Base-by-base conservation (phyloP, 176 grass and related monocot genomes). In the Cocos nucifera region DNA sequence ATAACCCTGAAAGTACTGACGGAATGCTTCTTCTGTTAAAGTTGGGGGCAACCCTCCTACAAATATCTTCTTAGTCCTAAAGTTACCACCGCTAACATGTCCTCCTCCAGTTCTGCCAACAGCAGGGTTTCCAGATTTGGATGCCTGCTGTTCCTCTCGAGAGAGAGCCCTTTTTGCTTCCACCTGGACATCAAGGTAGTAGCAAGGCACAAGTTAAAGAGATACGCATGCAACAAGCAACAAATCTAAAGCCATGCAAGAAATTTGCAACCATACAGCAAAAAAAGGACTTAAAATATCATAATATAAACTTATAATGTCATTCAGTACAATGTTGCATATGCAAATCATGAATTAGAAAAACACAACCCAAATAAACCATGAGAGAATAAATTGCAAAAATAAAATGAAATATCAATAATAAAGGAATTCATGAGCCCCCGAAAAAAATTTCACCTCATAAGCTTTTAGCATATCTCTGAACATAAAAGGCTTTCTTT, bases 111-210 rank as follows among this genome's bases (percentile, higher is more conserved):
- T 48, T 52, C 87, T 82, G 49, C 78, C 78, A 4, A 17, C 64
- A 57, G 51, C 71, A 67, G 84, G 88, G 71, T 92, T 98, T 17
- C 70, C 63, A 16, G 77, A 71, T 75, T 86, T 93, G 2, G 79
- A 63, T 6, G 88, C 82, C 71, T 98, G 94, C 73, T 98, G 94
- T 65, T 98, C 94, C 77, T 98, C 94, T 39, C 94, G 75, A 19
- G 94, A 93, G 29, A 98, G 80, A 27, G 94, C 94, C 55, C 81
- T 79, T 83, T 98, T 98, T 50, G 89, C 94, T 76, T 98, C 94
- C 20, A 98, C 94, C 94, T 98, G 61, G 39, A 53, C 67, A 57
- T 77, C 25, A 84, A 76, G 55, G n/a, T n/a, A 74, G 19, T 5
- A 32, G 20, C 30, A 84, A 76, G 55, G n/a, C 20, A 74, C 12